Evolutionary conservation across 192 early-diverging fungal species (phyloP).

Genomic region (Backusella morwellensis): DNA sequence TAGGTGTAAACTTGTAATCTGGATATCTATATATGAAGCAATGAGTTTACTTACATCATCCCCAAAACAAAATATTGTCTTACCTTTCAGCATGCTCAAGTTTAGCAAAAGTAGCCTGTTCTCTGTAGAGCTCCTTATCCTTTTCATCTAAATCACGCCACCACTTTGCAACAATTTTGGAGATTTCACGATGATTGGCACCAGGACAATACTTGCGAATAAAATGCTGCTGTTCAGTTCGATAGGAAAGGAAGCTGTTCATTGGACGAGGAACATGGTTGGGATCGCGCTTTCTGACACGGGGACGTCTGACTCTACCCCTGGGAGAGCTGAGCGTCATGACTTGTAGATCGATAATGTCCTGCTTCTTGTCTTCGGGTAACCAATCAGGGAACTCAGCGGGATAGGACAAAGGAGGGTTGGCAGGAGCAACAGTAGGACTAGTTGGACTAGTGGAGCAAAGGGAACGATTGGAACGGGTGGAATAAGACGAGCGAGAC

Average conservation of each 20-base stretch:
- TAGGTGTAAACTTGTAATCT: conserved; percentile 22
- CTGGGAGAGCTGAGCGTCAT: not conserved
- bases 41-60: not conserved
- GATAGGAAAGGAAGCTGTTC: conserved; percentile 67
- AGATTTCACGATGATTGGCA: conserved; percentile 60
- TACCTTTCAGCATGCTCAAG: conserved; percentile 40
- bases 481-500: too few species aligned
- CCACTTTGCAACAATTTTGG: conserved; percentile 55
- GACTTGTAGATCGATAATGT: not conserved
- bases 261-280: conserved; percentile 43
- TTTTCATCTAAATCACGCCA: conserved; percentile 50
- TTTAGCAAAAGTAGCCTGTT: conserved; percentile 45
- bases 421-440: not conserved
- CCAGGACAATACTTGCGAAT: conserved; percentile 46
- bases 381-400: not conserved
- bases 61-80: not conserved
- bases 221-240: conserved; percentile 53
- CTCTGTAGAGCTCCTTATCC: conserved; percentile 51
- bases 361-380: not conserved
- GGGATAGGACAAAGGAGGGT: not conserved
- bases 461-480: not conserved
- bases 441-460: not conserved
- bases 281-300: conserved; percentile 3
- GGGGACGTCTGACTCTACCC: not conserved
- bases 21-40: conserved; percentile 11